These are phyloP conservation scores for Flueggea neowawraea DNA, from an alignment of 441 rosid genomes.

Conservation along the genomic window DNA sequence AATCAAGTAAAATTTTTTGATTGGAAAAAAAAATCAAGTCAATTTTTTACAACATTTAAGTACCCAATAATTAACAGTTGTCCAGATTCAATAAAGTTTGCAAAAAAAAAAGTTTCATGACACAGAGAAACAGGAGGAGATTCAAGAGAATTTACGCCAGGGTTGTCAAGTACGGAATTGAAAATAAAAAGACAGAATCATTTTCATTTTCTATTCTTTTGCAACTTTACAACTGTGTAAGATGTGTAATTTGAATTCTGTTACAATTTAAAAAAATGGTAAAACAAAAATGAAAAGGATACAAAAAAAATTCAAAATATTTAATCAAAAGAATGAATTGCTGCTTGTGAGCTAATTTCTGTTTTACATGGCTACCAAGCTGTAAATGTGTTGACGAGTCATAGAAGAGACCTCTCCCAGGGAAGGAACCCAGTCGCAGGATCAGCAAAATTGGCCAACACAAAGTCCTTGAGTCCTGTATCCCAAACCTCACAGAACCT, in stretches of 20 bases:
- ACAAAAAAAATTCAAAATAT: background rate
- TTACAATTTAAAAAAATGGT: constrained; percentile 2
- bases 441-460: constrained; percentile 76
- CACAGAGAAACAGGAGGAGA: too few relatives aligned
- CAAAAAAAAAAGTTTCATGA: too few relatives aligned
- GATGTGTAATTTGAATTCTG: too few relatives aligned
- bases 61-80: too few relatives aligned
- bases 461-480: constrained; percentile 79
- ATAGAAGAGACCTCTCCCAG: constrained; percentile 60
- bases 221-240: constrained; percentile 36
- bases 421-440: constrained; percentile 62
- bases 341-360: constrained; percentile 13
- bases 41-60: too few relatives aligned
- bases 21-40: too few relatives aligned
- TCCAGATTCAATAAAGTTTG: too few relatives aligned
- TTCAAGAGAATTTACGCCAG: too few relatives aligned
- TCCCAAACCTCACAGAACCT: constrained; percentile 96
- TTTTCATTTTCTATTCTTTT: constrained; percentile 13
- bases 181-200: constrained; percentile 18
- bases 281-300: constrained; percentile 9
- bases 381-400: background rate
- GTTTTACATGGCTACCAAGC: background rate
- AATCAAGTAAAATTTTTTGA: too few relatives aligned
- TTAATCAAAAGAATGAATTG: constrained; percentile 26
- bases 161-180: too few relatives aligned